Conservation (phyloP, 2,329 filamentous ascomycete species). For the Talaromyces sp. region DNA sequence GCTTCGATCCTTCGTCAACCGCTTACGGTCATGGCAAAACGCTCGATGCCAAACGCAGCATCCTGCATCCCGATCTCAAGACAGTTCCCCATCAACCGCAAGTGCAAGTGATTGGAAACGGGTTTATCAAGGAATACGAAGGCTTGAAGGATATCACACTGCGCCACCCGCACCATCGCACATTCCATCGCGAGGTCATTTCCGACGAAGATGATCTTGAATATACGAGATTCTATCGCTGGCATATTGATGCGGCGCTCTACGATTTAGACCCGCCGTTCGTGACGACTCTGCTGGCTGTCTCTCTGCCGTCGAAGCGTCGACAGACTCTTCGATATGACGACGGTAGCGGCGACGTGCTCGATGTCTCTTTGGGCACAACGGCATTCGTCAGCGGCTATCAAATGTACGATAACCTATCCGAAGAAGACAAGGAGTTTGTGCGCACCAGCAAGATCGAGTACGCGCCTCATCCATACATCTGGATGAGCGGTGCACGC, state of each 20-base stretch:
- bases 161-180: conserved; percentile 73
- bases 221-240: conserved; percentile 66
- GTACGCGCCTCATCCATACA: conserved; percentile 76
- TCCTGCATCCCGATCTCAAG: conserved; percentile 77
- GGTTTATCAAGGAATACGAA: conserved; percentile 67
- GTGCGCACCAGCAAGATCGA: conserved; percentile 66
- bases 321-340: conserved; percentile 70
- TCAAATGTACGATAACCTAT: conserved; percentile 67
- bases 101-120: conserved; percentile 78
- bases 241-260: conserved; percentile 77
- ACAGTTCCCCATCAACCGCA: conserved; percentile 78
- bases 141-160: conserved; percentile 67
- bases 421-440: conserved; percentile 65
- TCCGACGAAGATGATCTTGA: conserved; percentile 60
- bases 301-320: conserved; percentile 67
- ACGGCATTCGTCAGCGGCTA: conserved; percentile 74
- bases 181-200: conserved; percentile 68
- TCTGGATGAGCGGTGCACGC: conserved; percentile 73
- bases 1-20: conserved; percentile 66
- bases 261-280: conserved; percentile 73
- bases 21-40: conserved; percentile 76
- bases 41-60: conserved; percentile 62
- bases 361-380: conserved; percentile 70
- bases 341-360: conserved; percentile 64
- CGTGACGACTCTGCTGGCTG: conserved; percentile 70